A percentile compares a stretch with the other conserved stretches of the same genome.
These are phyloP conservation scores for Vitis rotundifolia DNA, from an alignment of 164 flowering plant genomes.

Conservation along the genomic window DNA sequence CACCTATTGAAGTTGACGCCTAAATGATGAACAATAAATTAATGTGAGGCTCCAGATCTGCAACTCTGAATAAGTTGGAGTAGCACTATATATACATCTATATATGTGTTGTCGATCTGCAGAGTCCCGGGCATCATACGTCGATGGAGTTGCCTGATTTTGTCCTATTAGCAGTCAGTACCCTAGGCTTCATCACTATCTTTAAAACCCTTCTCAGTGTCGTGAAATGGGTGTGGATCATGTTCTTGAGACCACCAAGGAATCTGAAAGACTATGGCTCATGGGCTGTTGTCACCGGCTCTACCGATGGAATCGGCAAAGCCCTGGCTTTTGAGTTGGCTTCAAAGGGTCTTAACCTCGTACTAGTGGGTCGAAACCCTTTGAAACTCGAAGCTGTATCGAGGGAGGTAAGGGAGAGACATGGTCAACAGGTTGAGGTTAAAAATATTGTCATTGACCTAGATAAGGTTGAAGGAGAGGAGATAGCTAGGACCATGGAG, in stretches of 20 bases:
- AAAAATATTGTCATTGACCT: conserved; percentile 37
- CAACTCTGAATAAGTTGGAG: too few species aligned
- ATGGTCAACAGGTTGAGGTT: conserved; percentile 13
- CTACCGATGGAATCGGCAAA: conserved; percentile 70
- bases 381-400: conserved; percentile 32
- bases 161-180: background rate
- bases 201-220: background rate
- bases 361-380: conserved; percentile 48
- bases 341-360: conserved; percentile 43
- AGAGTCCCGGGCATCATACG: too few species aligned
- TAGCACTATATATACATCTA: too few species aligned
- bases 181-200: conserved; percentile 7
- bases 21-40: too few species aligned
- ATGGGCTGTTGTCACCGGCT: conserved; percentile 60
- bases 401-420: conserved; percentile 17
- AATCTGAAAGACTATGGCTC: conserved; percentile 45
- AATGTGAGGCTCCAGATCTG: too few species aligned
- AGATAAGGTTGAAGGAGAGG: conserved; percentile 19
- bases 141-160: background rate
- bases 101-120: too few species aligned
- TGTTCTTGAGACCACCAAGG: conserved; percentile 40
- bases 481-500: conserved; percentile 19
- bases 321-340: conserved; percentile 53
- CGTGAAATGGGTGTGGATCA: conserved; percentile 19
- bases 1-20: too few species aligned